These are phyloP conservation scores for Fusarium concolor DNA, from an alignment of 2,329 filamentous ascomycete species.

Conservation along the genomic window DNA sequence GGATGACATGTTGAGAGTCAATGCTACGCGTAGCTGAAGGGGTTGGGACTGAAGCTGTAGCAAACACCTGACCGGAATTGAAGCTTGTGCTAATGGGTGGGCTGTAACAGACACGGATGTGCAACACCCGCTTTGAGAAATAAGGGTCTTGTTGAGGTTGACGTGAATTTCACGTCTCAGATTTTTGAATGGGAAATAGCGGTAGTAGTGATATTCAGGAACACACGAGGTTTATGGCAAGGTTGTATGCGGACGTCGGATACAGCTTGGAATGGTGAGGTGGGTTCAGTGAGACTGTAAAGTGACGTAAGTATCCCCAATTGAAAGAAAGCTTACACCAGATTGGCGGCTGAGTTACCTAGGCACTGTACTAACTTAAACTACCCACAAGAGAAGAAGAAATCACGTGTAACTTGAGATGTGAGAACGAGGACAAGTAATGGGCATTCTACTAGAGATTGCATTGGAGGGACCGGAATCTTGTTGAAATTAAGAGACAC, in stretches of 20 bases:
- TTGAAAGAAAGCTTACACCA: conserved; percentile 10
- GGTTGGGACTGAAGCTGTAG: not conserved
- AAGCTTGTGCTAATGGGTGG: not conserved
- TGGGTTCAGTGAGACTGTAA: conserved; percentile 11
- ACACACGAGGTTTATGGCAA: not conserved
- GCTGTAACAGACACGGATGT: not conserved
- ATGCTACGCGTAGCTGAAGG: not conserved
- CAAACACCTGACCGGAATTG: not conserved
- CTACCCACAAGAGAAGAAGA: not conserved
- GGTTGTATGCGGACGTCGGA: conserved; percentile 1
- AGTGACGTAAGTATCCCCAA: conserved; percentile 25
- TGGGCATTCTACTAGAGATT: not conserved
- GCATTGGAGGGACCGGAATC: not conserved
- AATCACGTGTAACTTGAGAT: conserved; percentile 29
- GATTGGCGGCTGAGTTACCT: conserved; percentile 22
- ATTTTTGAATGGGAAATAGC: not conserved
- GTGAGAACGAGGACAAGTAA: not conserved
- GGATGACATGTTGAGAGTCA: conserved; percentile 31
- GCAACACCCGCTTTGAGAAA: not conserved
- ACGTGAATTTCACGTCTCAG: conserved; percentile 18
- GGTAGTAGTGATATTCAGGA: conserved; percentile 20
- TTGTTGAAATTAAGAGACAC: not conserved
- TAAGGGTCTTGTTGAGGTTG: conserved; percentile 2
- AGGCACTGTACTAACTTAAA: no score
- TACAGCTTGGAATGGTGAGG: conserved; percentile 32